Evolutionary conservation across 345 rosid genomes (phyloP).

Genomic region (Linum lewisii): DNA sequence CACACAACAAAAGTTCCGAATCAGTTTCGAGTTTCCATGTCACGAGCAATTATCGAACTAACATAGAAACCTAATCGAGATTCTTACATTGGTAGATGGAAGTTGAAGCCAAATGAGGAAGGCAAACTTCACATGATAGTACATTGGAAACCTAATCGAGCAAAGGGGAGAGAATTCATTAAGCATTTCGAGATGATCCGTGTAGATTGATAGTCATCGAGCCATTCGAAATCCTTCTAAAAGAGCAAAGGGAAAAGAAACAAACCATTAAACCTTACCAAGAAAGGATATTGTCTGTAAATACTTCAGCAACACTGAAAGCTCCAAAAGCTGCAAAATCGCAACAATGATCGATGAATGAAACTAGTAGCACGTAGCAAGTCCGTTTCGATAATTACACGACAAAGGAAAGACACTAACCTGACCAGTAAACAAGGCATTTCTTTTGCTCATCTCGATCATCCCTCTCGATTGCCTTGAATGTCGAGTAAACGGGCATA

Average conservation of each 20-base stretch:
- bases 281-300: conserved; percentile 36
- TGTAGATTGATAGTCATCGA: too few relatives aligned
- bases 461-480: conserved; percentile 69
- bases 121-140: too few relatives aligned
- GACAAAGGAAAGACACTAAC: conserved; percentile 20
- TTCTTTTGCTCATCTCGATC: conserved; percentile 48
- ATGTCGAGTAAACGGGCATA: conserved; percentile 80
- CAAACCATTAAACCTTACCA: conserved; percentile 25
- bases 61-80: too few relatives aligned
- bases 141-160: not conserved
- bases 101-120: too few relatives aligned
- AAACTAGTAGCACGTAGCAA: too few relatives aligned
- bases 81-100: not conserved
- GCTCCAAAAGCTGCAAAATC: conserved; percentile 41
- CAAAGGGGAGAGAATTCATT: not conserved
- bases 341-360: not conserved
- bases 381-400: too few relatives aligned
- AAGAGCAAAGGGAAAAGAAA: not conserved
- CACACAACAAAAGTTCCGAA: too few relatives aligned
- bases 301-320: conserved; percentile 31
- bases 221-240: too few relatives aligned
- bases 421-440: conserved; percentile 93
- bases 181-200: too few relatives aligned
- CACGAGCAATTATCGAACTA: too few relatives aligned
- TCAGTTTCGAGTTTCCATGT: too few relatives aligned